Conservation (phyloP, 2,329 filamentous ascomycete genomes). For the Fusarium sp. region DNA sequence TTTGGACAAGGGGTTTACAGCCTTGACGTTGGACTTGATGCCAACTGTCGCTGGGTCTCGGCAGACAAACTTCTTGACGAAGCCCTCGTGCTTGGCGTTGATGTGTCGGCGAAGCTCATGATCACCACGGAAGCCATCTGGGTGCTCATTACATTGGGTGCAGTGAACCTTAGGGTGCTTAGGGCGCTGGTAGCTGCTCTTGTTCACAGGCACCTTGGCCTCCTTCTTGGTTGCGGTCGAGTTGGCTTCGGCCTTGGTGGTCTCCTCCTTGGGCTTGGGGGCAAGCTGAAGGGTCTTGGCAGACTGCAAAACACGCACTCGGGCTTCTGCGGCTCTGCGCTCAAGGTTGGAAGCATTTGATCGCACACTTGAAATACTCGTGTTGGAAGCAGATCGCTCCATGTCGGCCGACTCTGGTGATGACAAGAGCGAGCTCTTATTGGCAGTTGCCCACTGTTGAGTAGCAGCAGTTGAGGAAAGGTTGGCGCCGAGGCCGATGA, state of each 20-base stretch:
- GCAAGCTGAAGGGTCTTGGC: constrained; percentile 52
- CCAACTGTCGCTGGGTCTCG: constrained; percentile 60
- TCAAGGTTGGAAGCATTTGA: constrained; percentile 58
- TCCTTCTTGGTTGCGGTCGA: constrained; percentile 46
- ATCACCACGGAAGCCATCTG: constrained; percentile 84
- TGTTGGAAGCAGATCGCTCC: constrained; percentile 61
- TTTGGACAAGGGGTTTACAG: constrained; percentile 73
- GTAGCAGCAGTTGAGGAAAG: constrained; percentile 26
- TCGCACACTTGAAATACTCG: constrained; percentile 53
- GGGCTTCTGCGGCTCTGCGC: constrained; percentile 59
- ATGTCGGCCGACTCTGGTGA: constrained; percentile 50
- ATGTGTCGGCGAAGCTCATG: constrained; percentile 81
- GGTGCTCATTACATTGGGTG: constrained; percentile 74
- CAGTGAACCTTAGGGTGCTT: constrained; percentile 79
- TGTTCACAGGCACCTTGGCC: constrained; percentile 57
- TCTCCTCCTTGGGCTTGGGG: constrained; percentile 54
- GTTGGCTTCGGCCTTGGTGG: constrained; percentile 5
- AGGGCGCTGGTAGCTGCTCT: constrained; percentile 66
- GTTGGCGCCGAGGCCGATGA: constrained; percentile 54
- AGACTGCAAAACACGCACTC: constrained; percentile 58
- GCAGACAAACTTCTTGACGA: constrained; percentile 68
- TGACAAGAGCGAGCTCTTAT: constrained; percentile 43
- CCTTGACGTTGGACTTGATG: constrained; percentile 56
- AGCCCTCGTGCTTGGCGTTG: constrained; percentile 69
- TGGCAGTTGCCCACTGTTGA: constrained; percentile 46